These are phyloP conservation scores for Crithidia expoeki DNA, from an alignment of 208 protist genomes.

Conservation along the genomic window DNA sequence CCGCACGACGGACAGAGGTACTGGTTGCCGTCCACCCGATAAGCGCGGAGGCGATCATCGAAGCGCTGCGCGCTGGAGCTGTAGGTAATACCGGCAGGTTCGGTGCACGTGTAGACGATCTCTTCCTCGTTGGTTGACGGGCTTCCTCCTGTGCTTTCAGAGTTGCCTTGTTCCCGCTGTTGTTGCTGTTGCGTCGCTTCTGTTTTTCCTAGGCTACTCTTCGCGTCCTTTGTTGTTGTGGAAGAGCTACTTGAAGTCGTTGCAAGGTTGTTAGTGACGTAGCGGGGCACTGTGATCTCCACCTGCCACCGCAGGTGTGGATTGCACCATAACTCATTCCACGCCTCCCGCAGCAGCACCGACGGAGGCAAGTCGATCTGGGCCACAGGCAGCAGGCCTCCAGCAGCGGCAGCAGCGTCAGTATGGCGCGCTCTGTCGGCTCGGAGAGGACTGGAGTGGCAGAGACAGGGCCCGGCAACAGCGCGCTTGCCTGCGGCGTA, in stretches of 20 bases:
- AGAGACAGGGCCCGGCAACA: neutral
- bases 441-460: conserved; percentile 2
- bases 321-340: conserved; percentile 68
- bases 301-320: conserved; percentile 36
- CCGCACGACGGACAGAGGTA: conserved; percentile 74
- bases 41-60: conserved; percentile 5
- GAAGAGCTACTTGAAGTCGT: neutral
- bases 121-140: conserved; percentile 8
- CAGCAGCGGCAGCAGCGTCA: conserved; percentile 35
- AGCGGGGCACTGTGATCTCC: conserved; percentile 23
- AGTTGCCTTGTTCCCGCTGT: neutral
- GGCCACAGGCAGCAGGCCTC: conserved; percentile 32
- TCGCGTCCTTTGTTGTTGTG: neutral
- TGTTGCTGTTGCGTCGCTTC: neutral
- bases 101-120: conserved; percentile 14
- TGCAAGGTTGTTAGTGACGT: neutral
- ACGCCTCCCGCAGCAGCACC: conserved; percentile 62
- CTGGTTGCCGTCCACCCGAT: conserved; percentile 12
- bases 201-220: neutral
- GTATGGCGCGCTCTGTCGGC: conserved; percentile 14
- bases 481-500: neutral
- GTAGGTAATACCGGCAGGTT: conserved; percentile 16
- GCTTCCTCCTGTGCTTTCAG: neutral
- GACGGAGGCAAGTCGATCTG: conserved; percentile 38
- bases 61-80: conserved; percentile 18